Conservation (phyloP, 2,329 filamentous ascomycete species). For the Ceratocystis cubensis region DNA sequence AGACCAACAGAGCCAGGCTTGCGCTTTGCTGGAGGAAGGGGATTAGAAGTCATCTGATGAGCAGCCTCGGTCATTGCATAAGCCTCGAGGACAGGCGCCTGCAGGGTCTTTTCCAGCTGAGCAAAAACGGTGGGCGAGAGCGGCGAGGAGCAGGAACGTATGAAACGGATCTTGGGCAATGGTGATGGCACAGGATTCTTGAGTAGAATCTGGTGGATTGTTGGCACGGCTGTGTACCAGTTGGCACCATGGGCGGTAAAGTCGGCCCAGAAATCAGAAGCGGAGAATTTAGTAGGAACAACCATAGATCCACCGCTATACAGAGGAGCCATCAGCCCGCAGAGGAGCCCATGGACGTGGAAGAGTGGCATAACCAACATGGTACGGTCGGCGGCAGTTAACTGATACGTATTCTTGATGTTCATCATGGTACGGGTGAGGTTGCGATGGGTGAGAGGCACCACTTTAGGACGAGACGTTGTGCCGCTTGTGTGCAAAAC, state of each 20-base stretch:
- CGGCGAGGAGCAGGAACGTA: slow-evolving; percentile 66
- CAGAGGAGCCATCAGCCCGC: slow-evolving; percentile 67
- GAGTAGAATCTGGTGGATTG: slow-evolving; percentile 80
- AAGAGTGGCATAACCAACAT: slow-evolving; percentile 86
- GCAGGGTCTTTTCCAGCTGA: slow-evolving; percentile 61
- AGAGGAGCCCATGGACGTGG: slow-evolving; percentile 80
- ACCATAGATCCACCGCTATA: slow-evolving; percentile 65
- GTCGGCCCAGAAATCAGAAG: slow-evolving; percentile 69
- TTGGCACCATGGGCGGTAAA: slow-evolving; percentile 64
- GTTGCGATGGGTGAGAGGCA: slow-evolving; percentile 70
- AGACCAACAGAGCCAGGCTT: slow-evolving; percentile 73
- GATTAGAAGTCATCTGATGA: slow-evolving; percentile 72
- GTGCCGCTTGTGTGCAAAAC: slow-evolving; percentile 78
- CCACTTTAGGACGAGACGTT: slow-evolving; percentile 73
- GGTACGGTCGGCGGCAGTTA: slow-evolving; percentile 59
- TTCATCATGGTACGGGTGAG: slow-evolving; percentile 73
- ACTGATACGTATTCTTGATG: slow-evolving; percentile 63
- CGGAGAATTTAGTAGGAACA: slow-evolving; percentile 68
- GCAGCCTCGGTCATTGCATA: slow-evolving; percentile 90
- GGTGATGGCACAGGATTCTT: slow-evolving; percentile 57
- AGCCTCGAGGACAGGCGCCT: slow-evolving; percentile 73
- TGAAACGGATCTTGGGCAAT: slow-evolving; percentile 66
- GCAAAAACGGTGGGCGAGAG: slow-evolving; percentile 71
- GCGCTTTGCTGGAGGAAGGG: slow-evolving; percentile 55
- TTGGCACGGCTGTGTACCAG: slow-evolving; percentile 90